Evolutionary conservation across 1,284 basidiomycete genomes (phyloP).

Genomic region (Irpex sp.): DNA sequence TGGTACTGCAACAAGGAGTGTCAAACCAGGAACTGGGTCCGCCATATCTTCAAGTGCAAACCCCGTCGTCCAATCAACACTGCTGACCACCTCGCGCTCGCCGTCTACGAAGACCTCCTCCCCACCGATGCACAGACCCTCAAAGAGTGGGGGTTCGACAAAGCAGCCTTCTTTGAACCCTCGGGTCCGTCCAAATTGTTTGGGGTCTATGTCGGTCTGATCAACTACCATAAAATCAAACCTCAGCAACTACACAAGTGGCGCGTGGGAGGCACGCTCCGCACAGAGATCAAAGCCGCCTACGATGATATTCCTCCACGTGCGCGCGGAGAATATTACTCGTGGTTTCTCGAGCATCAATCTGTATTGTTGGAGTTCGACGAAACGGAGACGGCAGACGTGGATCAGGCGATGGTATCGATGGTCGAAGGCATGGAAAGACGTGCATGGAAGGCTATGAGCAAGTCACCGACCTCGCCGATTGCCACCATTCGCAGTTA

Average conservation of each 20-base stretch:
- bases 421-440: too few relatives aligned
- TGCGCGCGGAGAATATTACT: slow-evolving; percentile 23
- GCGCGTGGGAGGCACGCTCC: slow-evolving; percentile 25
- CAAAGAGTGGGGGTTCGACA: slow-evolving; percentile 32
- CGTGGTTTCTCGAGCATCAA: slow-evolving; percentile 32
- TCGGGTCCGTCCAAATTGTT: slow-evolving; percentile 20
- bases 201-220: slow-evolving; percentile 28
- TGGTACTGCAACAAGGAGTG: background rate
- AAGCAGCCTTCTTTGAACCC: slow-evolving; percentile 9
- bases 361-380: slow-evolving; percentile 16
- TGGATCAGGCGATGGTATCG: too few relatives aligned
- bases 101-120: background rate
- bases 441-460: too few relatives aligned
- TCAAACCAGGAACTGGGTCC: background rate
- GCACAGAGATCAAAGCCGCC: slow-evolving; percentile 27
- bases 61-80: background rate
- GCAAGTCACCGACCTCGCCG: too few relatives aligned
- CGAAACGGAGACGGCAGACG: too few relatives aligned
- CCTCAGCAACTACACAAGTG: slow-evolving; percentile 28
- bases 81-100: background rate
- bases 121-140: background rate
- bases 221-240: slow-evolving; percentile 18
- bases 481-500: too few relatives aligned
- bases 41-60: background rate
- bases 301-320: slow-evolving; percentile 21